Percentiles rank a stretch among this genome's conserved stretches.
These are phyloP conservation scores for Myxozyma vanderwaltii DNA, from an alignment of 805 yeast genomes.

Conservation along the genomic window DNA sequence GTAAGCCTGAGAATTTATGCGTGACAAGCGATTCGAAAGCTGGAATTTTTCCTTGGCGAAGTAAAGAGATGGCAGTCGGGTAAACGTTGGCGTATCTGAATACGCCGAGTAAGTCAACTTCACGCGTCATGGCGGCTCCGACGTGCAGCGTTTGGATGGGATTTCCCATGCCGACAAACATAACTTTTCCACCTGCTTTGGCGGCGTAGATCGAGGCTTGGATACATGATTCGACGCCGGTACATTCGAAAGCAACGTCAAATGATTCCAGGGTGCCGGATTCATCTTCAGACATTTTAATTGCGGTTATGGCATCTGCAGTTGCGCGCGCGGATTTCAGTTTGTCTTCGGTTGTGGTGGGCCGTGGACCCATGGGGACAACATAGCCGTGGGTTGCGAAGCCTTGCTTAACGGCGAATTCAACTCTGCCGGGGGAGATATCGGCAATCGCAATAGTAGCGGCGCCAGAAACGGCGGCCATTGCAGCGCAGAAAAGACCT, in stretches of 20 bases:
- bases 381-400: constrained; percentile 39
- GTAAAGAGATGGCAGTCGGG: constrained; percentile 38
- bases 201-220: constrained; percentile 49
- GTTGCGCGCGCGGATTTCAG: constrained; percentile 34
- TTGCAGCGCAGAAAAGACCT: constrained; percentile 70
- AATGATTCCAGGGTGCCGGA: constrained; percentile 24
- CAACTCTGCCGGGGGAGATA: constrained; percentile 48
- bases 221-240: constrained; percentile 55
- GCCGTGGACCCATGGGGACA: constrained; percentile 34
- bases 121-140: constrained; percentile 40
- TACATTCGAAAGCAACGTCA: constrained; percentile 50
- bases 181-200: constrained; percentile 37
- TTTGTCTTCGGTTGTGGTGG: constrained; percentile 28
- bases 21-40: constrained; percentile 38
- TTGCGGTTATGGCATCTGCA: constrained; percentile 34
- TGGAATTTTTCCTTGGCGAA: constrained; percentile 35
- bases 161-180: constrained; percentile 40
- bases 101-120: constrained; percentile 42
- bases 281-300: constrained; percentile 11
- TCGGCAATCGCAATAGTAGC: constrained; percentile 66
- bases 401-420: constrained; percentile 41
- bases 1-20: constrained; percentile 40
- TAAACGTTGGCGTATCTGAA: constrained; percentile 41
- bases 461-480: constrained; percentile 73
- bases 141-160: constrained; percentile 43